Conservation (phyloP, 306 rosid species). For the Cyamopsis tetragonoloba region DNA sequence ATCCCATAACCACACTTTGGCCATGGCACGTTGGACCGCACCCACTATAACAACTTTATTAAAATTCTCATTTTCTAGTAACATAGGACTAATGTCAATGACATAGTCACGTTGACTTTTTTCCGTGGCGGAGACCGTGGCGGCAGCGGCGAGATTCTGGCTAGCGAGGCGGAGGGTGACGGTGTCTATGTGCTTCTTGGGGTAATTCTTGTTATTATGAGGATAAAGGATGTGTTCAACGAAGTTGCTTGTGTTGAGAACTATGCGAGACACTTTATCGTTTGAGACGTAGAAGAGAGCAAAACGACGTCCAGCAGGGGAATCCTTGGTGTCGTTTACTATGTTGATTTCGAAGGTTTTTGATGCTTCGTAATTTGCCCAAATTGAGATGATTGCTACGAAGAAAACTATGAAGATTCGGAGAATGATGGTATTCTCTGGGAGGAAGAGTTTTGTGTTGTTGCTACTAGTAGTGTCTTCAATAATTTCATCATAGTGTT, state of each 20-base stretch:
- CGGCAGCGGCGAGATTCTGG: neutral
- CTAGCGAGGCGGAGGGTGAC: slow-evolving; percentile 49
- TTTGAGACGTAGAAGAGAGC: slow-evolving; percentile 54
- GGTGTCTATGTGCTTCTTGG: slow-evolving; percentile 37
- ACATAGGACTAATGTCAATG: slow-evolving; percentile 39
- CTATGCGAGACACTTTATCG: slow-evolving; percentile 50
- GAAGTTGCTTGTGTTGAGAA: slow-evolving; percentile 51
- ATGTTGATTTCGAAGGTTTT: slow-evolving; percentile 49
- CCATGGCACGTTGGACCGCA: slow-evolving; percentile 53
- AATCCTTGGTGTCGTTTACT: slow-evolving; percentile 40
- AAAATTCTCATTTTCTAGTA: slow-evolving; percentile 28
- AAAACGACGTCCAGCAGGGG: slow-evolving; percentile 41
- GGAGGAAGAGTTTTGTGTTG: neutral
- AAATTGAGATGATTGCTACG: slow-evolving; percentile 40
- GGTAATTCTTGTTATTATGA: neutral
- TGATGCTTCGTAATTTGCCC: slow-evolving; percentile 66
- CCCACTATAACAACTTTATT: slow-evolving; percentile 29
- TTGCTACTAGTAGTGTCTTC: neutral
- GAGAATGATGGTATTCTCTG: slow-evolving; percentile 21
- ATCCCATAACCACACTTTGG: slow-evolving; percentile 54
- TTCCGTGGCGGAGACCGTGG: neutral
- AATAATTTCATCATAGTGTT: neutral
- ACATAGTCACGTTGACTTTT: slow-evolving; percentile 4
- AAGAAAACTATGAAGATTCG: slow-evolving; percentile 34
- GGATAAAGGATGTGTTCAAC: slow-evolving; percentile 45